A percentile compares a stretch with the other conserved stretches of the same genome.
Conservation (phyloP, 345 rosid genomes). For the Noccaea bulbosa region DNA sequence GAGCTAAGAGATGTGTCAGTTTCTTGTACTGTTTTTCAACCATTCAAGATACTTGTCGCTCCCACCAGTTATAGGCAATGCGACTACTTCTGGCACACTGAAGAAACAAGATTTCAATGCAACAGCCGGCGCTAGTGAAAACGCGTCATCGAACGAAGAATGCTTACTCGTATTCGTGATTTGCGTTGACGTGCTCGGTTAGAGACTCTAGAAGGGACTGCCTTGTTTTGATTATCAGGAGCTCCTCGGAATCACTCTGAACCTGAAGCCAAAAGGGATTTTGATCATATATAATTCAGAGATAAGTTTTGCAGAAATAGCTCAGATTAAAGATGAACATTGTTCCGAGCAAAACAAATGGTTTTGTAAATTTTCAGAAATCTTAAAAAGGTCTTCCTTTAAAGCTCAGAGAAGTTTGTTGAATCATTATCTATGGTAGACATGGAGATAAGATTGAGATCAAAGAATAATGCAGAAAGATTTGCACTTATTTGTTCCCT, state of each 20-base stretch:
- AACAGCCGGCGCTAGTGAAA: background rate
- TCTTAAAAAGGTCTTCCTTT: background rate
- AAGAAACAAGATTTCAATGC: conserved; percentile 13
- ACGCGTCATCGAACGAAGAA: background rate
- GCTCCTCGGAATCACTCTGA: conserved; percentile 82
- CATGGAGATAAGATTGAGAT: background rate
- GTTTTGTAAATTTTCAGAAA: background rate
- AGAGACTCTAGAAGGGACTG: conserved; percentile 77
- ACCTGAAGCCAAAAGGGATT: conserved; percentile 53
- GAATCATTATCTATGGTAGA: background rate
- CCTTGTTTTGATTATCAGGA: conserved; percentile 89
- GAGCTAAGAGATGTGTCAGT: conserved; percentile 50
- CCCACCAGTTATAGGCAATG: conserved; percentile 85
- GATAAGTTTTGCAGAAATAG: background rate
- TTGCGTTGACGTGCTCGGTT: conserved; percentile 86
- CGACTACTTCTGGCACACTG: conserved; percentile 90
- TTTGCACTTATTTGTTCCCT: background rate
- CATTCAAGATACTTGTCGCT: conserved; percentile 75
- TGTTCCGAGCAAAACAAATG: background rate
- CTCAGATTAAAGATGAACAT: conserved; percentile 20
- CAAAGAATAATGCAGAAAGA: background rate
- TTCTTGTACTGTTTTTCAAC: conserved; percentile 83
- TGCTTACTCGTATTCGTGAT: conserved; percentile 95
- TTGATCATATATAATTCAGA: background rate
- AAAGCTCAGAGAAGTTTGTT: conserved; percentile 14